A percentile compares a stretch with the other conserved stretches of the same genome.
Evolutionary conservation across 2,329 filamentous ascomycete genomes (phyloP).

Genomic region (Atkinsonella hypoxylon): DNA sequence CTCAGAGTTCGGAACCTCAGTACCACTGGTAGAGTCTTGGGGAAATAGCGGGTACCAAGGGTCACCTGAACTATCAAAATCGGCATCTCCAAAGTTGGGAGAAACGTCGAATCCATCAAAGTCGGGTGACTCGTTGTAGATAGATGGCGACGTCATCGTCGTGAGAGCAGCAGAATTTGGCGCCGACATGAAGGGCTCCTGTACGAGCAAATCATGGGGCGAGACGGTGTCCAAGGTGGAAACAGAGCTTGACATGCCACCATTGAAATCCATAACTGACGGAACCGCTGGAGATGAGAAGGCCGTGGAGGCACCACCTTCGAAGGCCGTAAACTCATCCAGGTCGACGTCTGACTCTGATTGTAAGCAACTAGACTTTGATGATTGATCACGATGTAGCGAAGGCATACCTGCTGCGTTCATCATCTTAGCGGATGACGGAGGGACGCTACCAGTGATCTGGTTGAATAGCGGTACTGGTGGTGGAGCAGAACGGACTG

Average conservation of each 20-base stretch:
- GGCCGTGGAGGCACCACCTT: slow-evolving; percentile 36
- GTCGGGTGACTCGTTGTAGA: slow-evolving; percentile 64
- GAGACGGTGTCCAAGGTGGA: slow-evolving; percentile 63
- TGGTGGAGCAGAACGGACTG: slow-evolving; percentile 41
- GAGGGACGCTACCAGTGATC: slow-evolving; percentile 39
- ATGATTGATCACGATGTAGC: background rate
- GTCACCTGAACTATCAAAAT: slow-evolving; percentile 40
- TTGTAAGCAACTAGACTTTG: slow-evolving; percentile 19
- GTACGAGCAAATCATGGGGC: slow-evolving; percentile 66
- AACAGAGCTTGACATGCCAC: slow-evolving; percentile 34
- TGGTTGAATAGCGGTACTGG: slow-evolving; percentile 63
- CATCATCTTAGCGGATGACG: slow-evolving; percentile 31
- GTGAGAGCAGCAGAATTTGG: slow-evolving; percentile 76
- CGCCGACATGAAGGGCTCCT: slow-evolving; percentile 58
- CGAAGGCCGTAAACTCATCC: slow-evolving; percentile 46
- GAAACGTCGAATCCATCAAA: slow-evolving; percentile 68
- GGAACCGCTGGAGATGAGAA: slow-evolving; percentile 42
- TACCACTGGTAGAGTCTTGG: slow-evolving; percentile 23
- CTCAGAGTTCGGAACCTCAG: slow-evolving; percentile 19
- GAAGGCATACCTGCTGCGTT: slow-evolving; percentile 27
- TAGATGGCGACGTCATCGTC: slow-evolving; percentile 74
- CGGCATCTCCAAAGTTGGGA: slow-evolving; percentile 55
- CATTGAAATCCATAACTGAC: slow-evolving; percentile 37
- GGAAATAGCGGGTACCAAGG: slow-evolving; percentile 68
- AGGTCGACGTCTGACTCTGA: slow-evolving; percentile 40